Base-by-base conservation (phyloP, 169 alveolate genomes). In the Babesia sp. region DNA sequence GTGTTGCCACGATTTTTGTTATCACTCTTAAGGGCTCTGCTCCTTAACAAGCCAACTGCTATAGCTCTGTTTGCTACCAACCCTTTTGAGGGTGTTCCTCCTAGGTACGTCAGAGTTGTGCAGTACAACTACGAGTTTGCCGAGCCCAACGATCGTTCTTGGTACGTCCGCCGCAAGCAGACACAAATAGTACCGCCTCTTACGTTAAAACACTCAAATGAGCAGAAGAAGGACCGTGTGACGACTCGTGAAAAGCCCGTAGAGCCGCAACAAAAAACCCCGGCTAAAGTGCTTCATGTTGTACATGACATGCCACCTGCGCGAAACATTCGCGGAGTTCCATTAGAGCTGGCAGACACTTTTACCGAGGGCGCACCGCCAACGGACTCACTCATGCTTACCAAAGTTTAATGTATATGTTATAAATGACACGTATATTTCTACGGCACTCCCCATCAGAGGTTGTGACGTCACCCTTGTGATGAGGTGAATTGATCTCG, bases 171-270 rank as follows among this genome's bases (percentile, higher is more conserved):
- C 14, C 22, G 39, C 5, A 14, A n/a, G 31, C 37, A 22, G 11
- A 45, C 77, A 24, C 61, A 61, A 24, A 31, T 79, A 41, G 69
- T 69, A 28, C 87, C 87, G 9, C 85, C 85, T 26, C 83, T 69
- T 8, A 45, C 41, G 0, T 37, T 66, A 36, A 42, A 33, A 36
- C 55, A 55, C 1, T 8, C 41, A n/a, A n/a, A 57, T 14, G 33
- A 57, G 20, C 12, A 14, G 6, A 18, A 7, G 57, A 57, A 57
- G 45, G 8, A 6, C 11, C 26, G 67, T 31, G 22, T 9, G 6
- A 29, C 20, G 6, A 14, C 57, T 8, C n/a, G n/a, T n/a, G n/a
- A n/a, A n/a, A n/a, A n/a, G n/a, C n/a, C n/a, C n/a, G n/a, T n/a
- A n/a, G n/a, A n/a, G n/a, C n/a, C n/a, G n/a, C n/a, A 41, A 41